Evolutionary conservation across 31 red algal genomes (phyloP).

Genomic region (Asparagopsis taxiformis): DNA sequence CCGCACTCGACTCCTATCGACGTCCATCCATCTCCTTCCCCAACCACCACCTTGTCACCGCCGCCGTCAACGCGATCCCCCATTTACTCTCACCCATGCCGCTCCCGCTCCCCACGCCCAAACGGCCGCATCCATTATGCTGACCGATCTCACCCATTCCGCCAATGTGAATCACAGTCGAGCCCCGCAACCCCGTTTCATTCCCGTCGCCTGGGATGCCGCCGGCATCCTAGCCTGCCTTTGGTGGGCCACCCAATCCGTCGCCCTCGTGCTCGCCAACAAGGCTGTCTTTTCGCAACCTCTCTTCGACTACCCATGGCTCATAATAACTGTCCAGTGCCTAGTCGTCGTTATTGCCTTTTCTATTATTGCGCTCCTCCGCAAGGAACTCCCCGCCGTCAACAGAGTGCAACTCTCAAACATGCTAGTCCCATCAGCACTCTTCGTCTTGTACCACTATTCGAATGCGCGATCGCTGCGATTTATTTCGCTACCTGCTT

Average conservation of each 20-base stretch:
- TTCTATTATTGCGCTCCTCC: conserved; percentile 51
- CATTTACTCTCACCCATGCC: too few relatives aligned
- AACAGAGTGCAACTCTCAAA: conserved; percentile 24
- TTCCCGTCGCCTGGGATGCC: conserved; percentile 39
- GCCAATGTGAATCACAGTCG: too few relatives aligned
- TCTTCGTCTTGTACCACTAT: conserved; percentile 74
- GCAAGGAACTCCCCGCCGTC: conserved; percentile 28
- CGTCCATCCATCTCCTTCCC: too few relatives aligned
- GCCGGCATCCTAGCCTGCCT: conserved; percentile 62
- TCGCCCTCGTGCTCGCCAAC: conserved; percentile 71
- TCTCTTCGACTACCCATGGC: conserved; percentile 73
- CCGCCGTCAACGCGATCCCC: too few relatives aligned
- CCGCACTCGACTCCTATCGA: too few relatives aligned
- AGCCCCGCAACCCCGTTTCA: too few relatives aligned
- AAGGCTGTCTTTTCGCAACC: conserved; percentile 72
- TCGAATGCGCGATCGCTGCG: conserved; percentile 69
- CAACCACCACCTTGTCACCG: too few relatives aligned
- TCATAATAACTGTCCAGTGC: conserved; percentile 68
- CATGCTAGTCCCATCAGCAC: conserved; percentile 53
- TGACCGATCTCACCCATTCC: too few relatives aligned
- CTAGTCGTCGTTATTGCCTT: conserved; percentile 58
- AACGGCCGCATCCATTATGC: too few relatives aligned
- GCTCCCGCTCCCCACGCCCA: too few relatives aligned
- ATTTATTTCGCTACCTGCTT: conserved; percentile 54
- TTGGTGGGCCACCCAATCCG: conserved; percentile 70